phyloP scores from a whole-genome alignment of 73 alveolate genomes.

The Paramecium pentaurelia region DNA sequence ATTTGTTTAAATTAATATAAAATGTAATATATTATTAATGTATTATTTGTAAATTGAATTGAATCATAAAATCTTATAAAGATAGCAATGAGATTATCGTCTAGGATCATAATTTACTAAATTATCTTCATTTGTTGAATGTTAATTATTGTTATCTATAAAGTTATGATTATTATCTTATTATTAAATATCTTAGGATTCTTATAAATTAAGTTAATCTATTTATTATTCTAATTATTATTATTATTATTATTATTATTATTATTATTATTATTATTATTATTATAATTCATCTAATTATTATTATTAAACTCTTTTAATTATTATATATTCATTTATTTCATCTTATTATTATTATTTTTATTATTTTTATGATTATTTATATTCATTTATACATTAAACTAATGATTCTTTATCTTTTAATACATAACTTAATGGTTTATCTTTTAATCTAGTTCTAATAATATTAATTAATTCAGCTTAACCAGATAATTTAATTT shows the following conservation, averaged over 20 bases:
- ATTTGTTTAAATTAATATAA: neutral
- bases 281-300: neutral
- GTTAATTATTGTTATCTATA: neutral
- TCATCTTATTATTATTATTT: neutral
- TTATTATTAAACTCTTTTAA: neutral
- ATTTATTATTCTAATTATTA: neutral
- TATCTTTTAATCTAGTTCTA: neutral
- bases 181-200: neutral
- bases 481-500: neutral
- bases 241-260: neutral
- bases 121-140: neutral
- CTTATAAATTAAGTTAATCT: neutral
- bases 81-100: slow-evolving; percentile 17
- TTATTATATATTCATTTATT: neutral
- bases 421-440: slow-evolving; percentile 12
- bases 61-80: slow-evolving; percentile 1
- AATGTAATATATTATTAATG: neutral
- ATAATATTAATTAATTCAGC: slow-evolving; percentile 36
- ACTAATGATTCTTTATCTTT: slow-evolving; percentile 15
- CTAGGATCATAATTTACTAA: neutral
- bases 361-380: neutral
- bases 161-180: neutral
- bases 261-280: neutral
- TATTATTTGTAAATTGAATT: neutral
- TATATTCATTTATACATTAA: neutral